Base-by-base conservation (phyloP, 2,329 filamentous ascomycete species). In the Hypoxylon sp. region DNA sequence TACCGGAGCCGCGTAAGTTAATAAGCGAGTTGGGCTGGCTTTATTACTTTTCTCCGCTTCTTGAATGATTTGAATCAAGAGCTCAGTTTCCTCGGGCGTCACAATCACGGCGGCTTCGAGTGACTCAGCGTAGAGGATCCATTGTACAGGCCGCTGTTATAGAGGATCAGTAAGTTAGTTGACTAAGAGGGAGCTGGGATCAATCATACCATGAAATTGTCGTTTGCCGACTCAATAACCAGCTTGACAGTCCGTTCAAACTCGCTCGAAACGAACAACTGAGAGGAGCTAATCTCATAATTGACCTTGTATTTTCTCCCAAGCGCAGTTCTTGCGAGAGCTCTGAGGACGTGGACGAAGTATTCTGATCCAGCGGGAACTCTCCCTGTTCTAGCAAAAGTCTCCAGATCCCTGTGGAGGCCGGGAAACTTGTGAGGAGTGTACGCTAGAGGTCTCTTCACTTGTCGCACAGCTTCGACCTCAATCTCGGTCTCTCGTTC, bases 61-160 rank as follows among this genome's bases (percentile, higher is more conserved):
- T 0, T 74, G 73, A 9, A 89, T 66, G 0, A 82, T 70, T 0
- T 80, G 80, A 2, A 91, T 80, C 0, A 91, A 67, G 0, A 71
- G 46, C 54, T 91, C 86, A 0, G 83, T 86, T 73, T 92, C 89
- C 67, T 91, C 88, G 0, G 88, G 85, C 9, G 85, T 86, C 1
- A 91, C 72, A 1, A 91, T 72, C 0, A 91, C 62, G 0, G 83
- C 89, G 0, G 78, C 80, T 5, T 84, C 72, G 0, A 78, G 77
- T 0, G 68, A n/a, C 0, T 69, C 65, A 58, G 82, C 85, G 80
- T 83, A 89, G 0, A 91, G 73, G 2, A 91, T 68, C 88, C 87
- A 91, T 11, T 87, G 83, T 0, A 89, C 84, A 0, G 84, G 79
- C 1, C 81, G 77, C 62, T 67, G 16, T 64, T 82, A 66, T n/a